Percentiles rank a stretch among this genome's conserved stretches.
phyloP scores from a whole-genome alignment of 345 rosid genomes.

The Capsella bursapastoris region DNA sequence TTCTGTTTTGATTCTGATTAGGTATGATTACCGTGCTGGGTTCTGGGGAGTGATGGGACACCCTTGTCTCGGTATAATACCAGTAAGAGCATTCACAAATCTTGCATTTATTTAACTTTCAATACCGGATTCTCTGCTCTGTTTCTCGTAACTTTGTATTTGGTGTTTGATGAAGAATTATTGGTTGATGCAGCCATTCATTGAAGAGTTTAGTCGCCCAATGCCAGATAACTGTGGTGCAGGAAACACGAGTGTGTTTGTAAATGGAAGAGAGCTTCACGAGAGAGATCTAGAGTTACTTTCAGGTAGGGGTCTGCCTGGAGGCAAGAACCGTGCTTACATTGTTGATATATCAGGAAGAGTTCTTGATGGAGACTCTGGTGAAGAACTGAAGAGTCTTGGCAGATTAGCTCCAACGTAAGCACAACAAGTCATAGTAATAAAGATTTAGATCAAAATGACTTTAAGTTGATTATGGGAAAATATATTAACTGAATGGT shows the following conservation, averaged over 20 bases:
- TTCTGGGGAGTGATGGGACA: conserved; percentile 79
- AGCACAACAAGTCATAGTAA: conserved; percentile 27
- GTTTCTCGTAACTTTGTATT: neutral
- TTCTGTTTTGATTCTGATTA: conserved; percentile 26
- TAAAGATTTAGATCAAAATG: neutral
- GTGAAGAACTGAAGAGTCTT: conserved; percentile 64
- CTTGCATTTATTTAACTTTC: neutral
- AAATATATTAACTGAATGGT: neutral
- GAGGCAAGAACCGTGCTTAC: conserved; percentile 56
- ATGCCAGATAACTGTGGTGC: conserved; percentile 73
- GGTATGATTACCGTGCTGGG: conserved; percentile 83
- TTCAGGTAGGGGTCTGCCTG: conserved; percentile 64
- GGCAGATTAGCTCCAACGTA: conserved; percentile 92
- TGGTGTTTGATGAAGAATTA: neutral
- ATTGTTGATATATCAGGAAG: conserved; percentile 68
- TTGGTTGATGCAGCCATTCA: conserved; percentile 61
- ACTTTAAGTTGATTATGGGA: neutral
- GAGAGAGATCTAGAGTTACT: conserved; percentile 73
- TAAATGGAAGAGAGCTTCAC: conserved; percentile 83
- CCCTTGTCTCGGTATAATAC: conserved; percentile 79
- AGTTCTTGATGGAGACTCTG: conserved; percentile 72
- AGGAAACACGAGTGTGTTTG: conserved; percentile 69
- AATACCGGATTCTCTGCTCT: neutral
- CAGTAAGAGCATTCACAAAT: conserved; percentile 52
- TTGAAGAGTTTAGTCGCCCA: conserved; percentile 68